Evolutionary conservation across 1,284 basidiomycete species (phyloP).

Genomic region (Ustilago trichophora): DNA sequence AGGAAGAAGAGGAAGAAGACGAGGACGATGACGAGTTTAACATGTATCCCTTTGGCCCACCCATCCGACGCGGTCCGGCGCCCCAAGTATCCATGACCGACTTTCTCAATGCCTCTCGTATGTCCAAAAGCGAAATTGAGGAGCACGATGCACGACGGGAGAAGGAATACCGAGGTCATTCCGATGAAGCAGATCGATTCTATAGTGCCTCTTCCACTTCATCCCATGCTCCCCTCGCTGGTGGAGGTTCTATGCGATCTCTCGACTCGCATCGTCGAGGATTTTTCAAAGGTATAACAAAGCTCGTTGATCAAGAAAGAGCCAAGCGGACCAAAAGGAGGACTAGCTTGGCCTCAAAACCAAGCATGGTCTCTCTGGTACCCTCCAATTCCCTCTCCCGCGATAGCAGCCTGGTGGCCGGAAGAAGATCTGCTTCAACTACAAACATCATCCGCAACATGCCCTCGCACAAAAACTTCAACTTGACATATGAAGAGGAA

Average conservation of each 20-base stretch:
- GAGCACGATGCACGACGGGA: constrained; percentile 26
- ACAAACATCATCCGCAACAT: too few relatives aligned
- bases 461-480: not conserved
- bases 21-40: constrained; percentile 27
- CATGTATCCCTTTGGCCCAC: constrained; percentile 8
- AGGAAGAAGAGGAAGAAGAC: constrained; percentile 19
- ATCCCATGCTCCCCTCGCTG: constrained; percentile 8
- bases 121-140: constrained; percentile 31
- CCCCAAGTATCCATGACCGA: constrained; percentile 38
- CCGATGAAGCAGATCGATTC: not conserved
- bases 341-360: too few relatives aligned
- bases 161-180: too few relatives aligned
- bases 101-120: constrained; percentile 42
- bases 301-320: constrained; percentile 13
- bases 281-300: constrained; percentile 16
- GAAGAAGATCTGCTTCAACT: too few relatives aligned
- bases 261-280: not conserved
- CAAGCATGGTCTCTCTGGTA: too few relatives aligned
- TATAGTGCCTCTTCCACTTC: constrained; percentile 4
- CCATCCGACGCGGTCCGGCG: not conserved
- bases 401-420: too few relatives aligned
- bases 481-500: constrained; percentile 8
- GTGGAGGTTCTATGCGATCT: not conserved
- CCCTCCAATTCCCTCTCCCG: too few relatives aligned
- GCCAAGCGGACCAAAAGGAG: not conserved